Conservation (phyloP, 768 basidiomycete species). For the Amanita fuliginea region DNA sequence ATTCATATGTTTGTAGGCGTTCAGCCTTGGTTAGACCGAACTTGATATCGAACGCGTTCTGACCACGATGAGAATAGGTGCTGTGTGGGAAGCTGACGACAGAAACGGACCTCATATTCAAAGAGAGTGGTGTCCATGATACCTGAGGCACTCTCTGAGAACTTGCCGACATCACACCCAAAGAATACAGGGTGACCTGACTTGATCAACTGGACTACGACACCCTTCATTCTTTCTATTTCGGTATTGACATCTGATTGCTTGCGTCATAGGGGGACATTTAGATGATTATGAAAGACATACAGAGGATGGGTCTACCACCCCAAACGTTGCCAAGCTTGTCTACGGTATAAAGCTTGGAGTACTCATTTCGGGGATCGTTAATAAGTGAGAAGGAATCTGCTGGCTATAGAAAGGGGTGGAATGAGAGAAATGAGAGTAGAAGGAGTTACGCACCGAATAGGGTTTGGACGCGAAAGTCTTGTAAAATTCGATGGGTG, state of each 20-base stretch:
- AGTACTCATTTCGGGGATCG: conserved; percentile 82
- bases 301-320: conserved; percentile 75
- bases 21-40: conserved; percentile 79
- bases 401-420: conserved; percentile 30
- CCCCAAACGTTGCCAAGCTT: conserved; percentile 91
- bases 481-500: conserved; percentile 71
- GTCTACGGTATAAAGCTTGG: conserved; percentile 82
- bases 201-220: conserved; percentile 78
- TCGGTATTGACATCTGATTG: conserved; percentile 79
- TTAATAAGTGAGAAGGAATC: conserved; percentile 91
- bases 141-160: conserved; percentile 56
- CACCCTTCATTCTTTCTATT: conserved; percentile 68
- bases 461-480: conserved; percentile 47
- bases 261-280: conserved; percentile 2
- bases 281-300: conserved; percentile 16
- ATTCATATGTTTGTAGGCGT: conserved; percentile 73
- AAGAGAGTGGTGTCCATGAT: conserved; percentile 83
- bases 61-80: not conserved
- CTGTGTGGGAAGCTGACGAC: not conserved
- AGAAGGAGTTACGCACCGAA: conserved; percentile 25
- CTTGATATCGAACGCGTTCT: conserved; percentile 78
- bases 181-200: conserved; percentile 90
- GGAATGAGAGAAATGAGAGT: not conserved
- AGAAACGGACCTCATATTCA: conserved; percentile 57
- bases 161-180: conserved; percentile 92